These are phyloP conservation scores for Yamadazyma tumulicola DNA, from an alignment of 805 yeast species.

Conservation along the genomic window DNA sequence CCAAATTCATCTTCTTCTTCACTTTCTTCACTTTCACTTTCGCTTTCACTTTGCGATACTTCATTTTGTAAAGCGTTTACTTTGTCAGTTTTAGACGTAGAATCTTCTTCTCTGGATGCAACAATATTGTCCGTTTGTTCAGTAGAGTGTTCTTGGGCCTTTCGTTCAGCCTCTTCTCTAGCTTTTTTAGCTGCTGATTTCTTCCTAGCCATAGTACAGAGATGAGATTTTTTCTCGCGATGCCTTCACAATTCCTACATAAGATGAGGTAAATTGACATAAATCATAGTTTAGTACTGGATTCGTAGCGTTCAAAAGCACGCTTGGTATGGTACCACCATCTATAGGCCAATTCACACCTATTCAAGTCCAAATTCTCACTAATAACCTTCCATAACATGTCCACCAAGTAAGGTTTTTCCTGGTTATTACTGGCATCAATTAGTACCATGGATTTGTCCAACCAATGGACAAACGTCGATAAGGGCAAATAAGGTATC, in stretches of 20 bases:
- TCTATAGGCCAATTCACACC: slow-evolving; percentile 49
- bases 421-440: slow-evolving; percentile 22
- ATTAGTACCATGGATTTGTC: slow-evolving; percentile 37
- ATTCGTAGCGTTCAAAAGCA: too few species aligned
- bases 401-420: slow-evolving; percentile 29
- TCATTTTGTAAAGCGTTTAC: not conserved
- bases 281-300: too few species aligned
- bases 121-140: not conserved
- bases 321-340: slow-evolving; percentile 58
- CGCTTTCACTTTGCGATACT: slow-evolving; percentile 11
- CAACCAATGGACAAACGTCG: slow-evolving; percentile 45
- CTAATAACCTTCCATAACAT: slow-evolving; percentile 53
- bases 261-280: too few species aligned
- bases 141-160: not conserved
- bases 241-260: too few species aligned
- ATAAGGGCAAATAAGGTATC: slow-evolving; percentile 49
- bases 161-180: slow-evolving; percentile 33
- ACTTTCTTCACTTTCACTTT: slow-evolving; percentile 25
- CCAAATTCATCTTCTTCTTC: slow-evolving; percentile 93
- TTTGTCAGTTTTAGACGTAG: slow-evolving; percentile 8
- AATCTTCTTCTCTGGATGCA: slow-evolving; percentile 18
- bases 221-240: slow-evolving; percentile 9
- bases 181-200: slow-evolving; percentile 80
- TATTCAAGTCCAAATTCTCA: slow-evolving; percentile 55
- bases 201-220: slow-evolving; percentile 70